Conservation (phyloP, 1,139 yeast species). For the Candida dubliniensis region DNA sequence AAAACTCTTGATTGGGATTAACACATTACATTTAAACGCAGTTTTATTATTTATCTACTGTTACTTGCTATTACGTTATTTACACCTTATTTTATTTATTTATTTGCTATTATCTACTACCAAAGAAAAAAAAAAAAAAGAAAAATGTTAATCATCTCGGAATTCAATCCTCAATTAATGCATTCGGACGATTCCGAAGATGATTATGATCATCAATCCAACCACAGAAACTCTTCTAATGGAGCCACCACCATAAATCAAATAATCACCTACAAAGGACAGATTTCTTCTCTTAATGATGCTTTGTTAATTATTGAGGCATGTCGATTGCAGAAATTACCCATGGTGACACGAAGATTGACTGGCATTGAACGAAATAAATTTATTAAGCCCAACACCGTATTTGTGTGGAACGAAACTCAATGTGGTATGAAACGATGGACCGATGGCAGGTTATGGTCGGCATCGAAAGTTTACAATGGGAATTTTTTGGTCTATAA, state of each 20-base stretch:
- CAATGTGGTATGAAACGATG: conserved; percentile 73
- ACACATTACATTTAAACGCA: too few relatives aligned
- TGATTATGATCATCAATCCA: conserved; percentile 2
- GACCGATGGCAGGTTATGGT: conserved; percentile 77
- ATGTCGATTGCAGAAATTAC: conserved; percentile 55
- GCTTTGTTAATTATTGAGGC: conserved; percentile 70
- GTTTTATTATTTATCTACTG: too few relatives aligned
- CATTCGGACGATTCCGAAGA: conserved; percentile 8
- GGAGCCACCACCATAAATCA: conserved; percentile 5
- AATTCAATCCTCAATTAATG: conserved; percentile 15
- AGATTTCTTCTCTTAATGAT: conserved; percentile 55
- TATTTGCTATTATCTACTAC: neutral
- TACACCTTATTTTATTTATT: neutral
- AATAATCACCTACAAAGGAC: conserved; percentile 64
- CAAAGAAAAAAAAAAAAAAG: neutral
- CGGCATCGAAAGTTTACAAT: conserved; percentile 61
- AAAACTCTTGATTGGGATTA: too few relatives aligned
- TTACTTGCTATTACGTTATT: neutral
- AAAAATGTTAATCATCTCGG: conserved; percentile 19
- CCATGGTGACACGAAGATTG: conserved; percentile 58
- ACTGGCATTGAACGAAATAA: conserved; percentile 54
- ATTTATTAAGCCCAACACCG: conserved; percentile 55
- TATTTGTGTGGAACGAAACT: conserved; percentile 71
- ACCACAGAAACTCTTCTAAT: neutral
- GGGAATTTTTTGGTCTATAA: conserved; percentile 65